These are phyloP conservation scores for Candida quercuum DNA, from an alignment of 805 yeast genomes.

Conservation along the genomic window DNA sequence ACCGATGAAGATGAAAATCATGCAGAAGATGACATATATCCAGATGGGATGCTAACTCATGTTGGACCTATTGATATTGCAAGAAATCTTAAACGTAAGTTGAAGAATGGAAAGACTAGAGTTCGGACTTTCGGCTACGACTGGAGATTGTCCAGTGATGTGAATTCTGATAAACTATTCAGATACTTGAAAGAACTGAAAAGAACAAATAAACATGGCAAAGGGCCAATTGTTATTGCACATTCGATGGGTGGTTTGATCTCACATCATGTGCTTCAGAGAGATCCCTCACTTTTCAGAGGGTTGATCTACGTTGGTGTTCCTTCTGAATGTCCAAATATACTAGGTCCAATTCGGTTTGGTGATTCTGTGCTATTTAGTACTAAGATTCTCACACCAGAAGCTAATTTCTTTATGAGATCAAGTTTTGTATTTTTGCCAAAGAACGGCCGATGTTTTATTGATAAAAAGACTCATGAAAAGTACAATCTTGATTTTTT, in stretches of 20 bases:
- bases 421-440: slow-evolving; percentile 79
- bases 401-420: slow-evolving; percentile 85
- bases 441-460: slow-evolving; percentile 65
- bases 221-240: slow-evolving; percentile 67
- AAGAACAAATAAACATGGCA: slow-evolving; percentile 34
- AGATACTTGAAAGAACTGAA: slow-evolving; percentile 40
- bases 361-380: slow-evolving; percentile 79
- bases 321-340: slow-evolving; percentile 80
- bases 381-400: slow-evolving; percentile 70
- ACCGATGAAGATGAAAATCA: slow-evolving; percentile 58
- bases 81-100: slow-evolving; percentile 48
- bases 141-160: slow-evolving; percentile 75
- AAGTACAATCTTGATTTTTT: slow-evolving; percentile 67
- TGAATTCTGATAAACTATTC: slow-evolving; percentile 46
- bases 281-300: slow-evolving; percentile 60
- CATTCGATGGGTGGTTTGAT: slow-evolving; percentile 95
- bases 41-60: slow-evolving; percentile 76
- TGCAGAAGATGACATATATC: slow-evolving; percentile 47
- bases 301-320: slow-evolving; percentile 79
- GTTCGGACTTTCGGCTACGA: slow-evolving; percentile 86
- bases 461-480: slow-evolving; percentile 53
- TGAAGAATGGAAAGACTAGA: slow-evolving; percentile 54
- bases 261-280: slow-evolving; percentile 73
- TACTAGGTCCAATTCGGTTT: slow-evolving; percentile 76
- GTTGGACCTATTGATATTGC: slow-evolving; percentile 86